These are phyloP conservation scores for Aureobasidium sp. DNA, from an alignment of 2,329 filamentous ascomycete genomes.

Conservation along the genomic window DNA sequence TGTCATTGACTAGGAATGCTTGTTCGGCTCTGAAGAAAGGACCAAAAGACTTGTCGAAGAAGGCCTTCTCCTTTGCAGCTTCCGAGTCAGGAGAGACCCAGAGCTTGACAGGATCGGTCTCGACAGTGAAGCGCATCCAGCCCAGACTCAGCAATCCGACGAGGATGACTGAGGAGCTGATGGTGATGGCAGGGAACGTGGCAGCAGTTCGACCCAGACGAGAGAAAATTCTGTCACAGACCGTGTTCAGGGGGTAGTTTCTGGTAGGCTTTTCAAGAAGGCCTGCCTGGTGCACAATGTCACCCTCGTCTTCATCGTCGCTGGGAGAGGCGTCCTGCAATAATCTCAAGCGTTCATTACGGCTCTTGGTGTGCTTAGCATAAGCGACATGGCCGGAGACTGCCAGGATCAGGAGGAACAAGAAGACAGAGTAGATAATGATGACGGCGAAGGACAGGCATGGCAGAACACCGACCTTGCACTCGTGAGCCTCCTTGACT, in stretches of 20 bases:
- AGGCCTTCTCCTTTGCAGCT: slow-evolving; percentile 86
- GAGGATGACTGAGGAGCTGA: slow-evolving; percentile 64
- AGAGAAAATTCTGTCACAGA: slow-evolving; percentile 74
- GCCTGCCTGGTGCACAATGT: slow-evolving; percentile 67
- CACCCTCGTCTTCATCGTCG: slow-evolving; percentile 91
- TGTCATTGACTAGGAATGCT: slow-evolving; percentile 88
- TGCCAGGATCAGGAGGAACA: slow-evolving; percentile 59
- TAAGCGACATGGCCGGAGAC: slow-evolving; percentile 70
- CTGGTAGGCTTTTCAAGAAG: slow-evolving; percentile 72
- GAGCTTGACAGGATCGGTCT: slow-evolving; percentile 79
- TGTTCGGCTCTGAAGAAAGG: slow-evolving; percentile 95
- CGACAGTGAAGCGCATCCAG: slow-evolving; percentile 82
- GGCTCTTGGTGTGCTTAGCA: slow-evolving; percentile 63
- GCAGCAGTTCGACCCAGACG: slow-evolving; percentile 74
- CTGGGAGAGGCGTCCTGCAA: slow-evolving; percentile 77
- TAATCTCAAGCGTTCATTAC: slow-evolving; percentile 75
- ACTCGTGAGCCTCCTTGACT: slow-evolving; percentile 62
- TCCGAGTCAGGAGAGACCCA: slow-evolving; percentile 95
- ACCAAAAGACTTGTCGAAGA: slow-evolving; percentile 89
- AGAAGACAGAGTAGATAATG: slow-evolving; percentile 69
- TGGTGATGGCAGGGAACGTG: slow-evolving; percentile 77
- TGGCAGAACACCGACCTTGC: slow-evolving; percentile 78
- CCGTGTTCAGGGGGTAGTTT: slow-evolving; percentile 76
- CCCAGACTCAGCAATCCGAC: slow-evolving; percentile 76
- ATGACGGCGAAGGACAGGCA: slow-evolving; percentile 92